Evolutionary conservation across 1,284 basidiomycete species (phyloP), one percentile per base, ranked within the genome.

Genomic region (Hypsizygus ulmarius): DNA sequence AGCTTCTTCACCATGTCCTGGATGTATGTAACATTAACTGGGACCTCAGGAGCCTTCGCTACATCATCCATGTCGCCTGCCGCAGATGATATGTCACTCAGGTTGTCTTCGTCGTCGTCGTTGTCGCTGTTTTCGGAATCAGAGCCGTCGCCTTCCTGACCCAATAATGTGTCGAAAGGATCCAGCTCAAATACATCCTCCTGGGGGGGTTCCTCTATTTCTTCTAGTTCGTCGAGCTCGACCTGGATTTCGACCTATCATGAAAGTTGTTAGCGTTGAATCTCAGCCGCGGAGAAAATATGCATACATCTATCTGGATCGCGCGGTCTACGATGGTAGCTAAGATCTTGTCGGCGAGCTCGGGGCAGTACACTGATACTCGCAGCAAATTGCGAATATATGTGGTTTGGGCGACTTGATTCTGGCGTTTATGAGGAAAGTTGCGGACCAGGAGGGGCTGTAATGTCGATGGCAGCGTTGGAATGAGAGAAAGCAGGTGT

Each of bases 221-320:
- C 85, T 61, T 97, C 95, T 14, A 96, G 72, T 57, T 97, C 94
- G 64, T 98, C 96, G 2, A 96, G 66, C 61, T 96, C 93, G 15
- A 95, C 89, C 67, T 97, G 96, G 42, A 99, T 97, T 68, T 99
- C 96, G 38, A 98, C 91, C 91, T 94, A 57, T 6, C n/a, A 19
- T 12, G 12, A 12, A 28, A 29, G 12, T 32, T 10, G 21, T 10
- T 37, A 16, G 21, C 19, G 7, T 25, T 14, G 15, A 30, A 16
- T 25, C 28, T 33, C n/a, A 37, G 9, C 32, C 36, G 37, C 29
- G 6, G 2, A n/a, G 27, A 14, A n/a, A 28, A 16, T 42, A 37
- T 2, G 75, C 89, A 53, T 62, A 96, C 95, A 65, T 99, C 97
- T 50, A 99, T 93, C 65, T 96, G 87, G 33, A 99, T 86, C 37